A percentile compares a stretch with the other conserved stretches of the same genome.
phyloP scores from a whole-genome alignment of 1,284 basidiomycete species.

The Cronartium ribicola region DNA sequence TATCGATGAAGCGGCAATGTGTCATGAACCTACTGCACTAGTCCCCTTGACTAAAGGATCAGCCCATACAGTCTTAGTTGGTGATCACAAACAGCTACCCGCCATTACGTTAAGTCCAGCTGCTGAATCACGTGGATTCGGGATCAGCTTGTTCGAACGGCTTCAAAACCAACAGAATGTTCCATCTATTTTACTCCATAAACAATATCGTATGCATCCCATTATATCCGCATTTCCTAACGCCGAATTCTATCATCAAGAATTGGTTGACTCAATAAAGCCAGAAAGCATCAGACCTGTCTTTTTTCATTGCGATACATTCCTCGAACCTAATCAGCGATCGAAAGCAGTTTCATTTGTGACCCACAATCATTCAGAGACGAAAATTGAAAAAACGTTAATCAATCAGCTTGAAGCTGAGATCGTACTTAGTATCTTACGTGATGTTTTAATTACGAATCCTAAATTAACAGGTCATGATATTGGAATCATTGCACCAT shows the following conservation, averaged over 20 bases:
- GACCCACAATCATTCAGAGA: slow-evolving; percentile 4
- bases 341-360: slow-evolving; percentile 4
- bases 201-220: slow-evolving; percentile 94
- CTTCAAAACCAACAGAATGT: slow-evolving; percentile 57
- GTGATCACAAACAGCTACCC: slow-evolving; percentile 94
- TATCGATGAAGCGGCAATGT: slow-evolving; percentile 15
- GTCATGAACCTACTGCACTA: slow-evolving; percentile 6
- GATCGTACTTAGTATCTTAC: neutral
- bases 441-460: slow-evolving; percentile 1
- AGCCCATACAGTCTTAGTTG: slow-evolving; percentile 78
- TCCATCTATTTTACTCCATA: slow-evolving; percentile 80
- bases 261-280: slow-evolving; percentile 64
- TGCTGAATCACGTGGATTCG: slow-evolving; percentile 67
- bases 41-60: slow-evolving; percentile 47
- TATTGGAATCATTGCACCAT: slow-evolving; percentile 7
- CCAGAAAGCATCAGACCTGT: neutral
- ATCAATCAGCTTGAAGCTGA: slow-evolving; percentile 5
- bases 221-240: slow-evolving; percentile 79
- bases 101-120: slow-evolving; percentile 64
- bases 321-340: neutral
- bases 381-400: neutral
- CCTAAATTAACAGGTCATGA: neutral
- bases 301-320: neutral
- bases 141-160: slow-evolving; percentile 79
- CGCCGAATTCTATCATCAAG: slow-evolving; percentile 70